These are phyloP conservation scores for Pulveroboletus sp. DNA, from an alignment of 768 basidiomycete genomes.

Conservation along the genomic window DNA sequence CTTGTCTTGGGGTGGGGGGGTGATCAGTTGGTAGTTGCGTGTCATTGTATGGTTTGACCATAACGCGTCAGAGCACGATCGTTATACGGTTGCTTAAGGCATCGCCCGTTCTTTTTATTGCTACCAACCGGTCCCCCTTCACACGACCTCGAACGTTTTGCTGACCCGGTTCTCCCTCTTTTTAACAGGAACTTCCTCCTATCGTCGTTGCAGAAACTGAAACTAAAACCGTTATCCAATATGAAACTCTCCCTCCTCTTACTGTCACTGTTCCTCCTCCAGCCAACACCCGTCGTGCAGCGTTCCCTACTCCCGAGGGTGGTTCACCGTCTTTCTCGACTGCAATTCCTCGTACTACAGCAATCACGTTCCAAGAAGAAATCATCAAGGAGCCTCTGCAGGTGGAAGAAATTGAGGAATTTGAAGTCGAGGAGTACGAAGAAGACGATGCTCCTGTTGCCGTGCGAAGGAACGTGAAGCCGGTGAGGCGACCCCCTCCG, in stretches of 20 bases:
- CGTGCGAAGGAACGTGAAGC: slow-evolving; percentile 40
- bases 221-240: slow-evolving; percentile 61
- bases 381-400: slow-evolving; percentile 32
- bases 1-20: slow-evolving; percentile 49
- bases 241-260: slow-evolving; percentile 47
- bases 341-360: slow-evolving; percentile 70
- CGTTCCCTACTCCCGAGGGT: slow-evolving; percentile 66
- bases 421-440: slow-evolving; percentile 39
- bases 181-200: slow-evolving; percentile 40
- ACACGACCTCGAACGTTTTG: slow-evolving; percentile 25
- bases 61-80: slow-evolving; percentile 30
- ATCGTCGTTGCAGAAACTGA: slow-evolving; percentile 46
- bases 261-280: slow-evolving; percentile 71
- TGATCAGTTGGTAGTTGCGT: slow-evolving; percentile 33
- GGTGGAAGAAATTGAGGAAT: slow-evolving; percentile 37
- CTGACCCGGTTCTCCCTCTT: slow-evolving; percentile 32
- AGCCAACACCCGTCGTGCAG: slow-evolving; percentile 72
- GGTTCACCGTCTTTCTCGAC: slow-evolving; percentile 53
- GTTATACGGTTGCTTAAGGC: slow-evolving; percentile 30
- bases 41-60: slow-evolving; percentile 24
- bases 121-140: slow-evolving; percentile 38
- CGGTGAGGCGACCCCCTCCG: slow-evolving; percentile 47
- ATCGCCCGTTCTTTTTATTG: slow-evolving; percentile 31
- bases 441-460: slow-evolving; percentile 41
- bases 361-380: slow-evolving; percentile 65